Percentiles rank a stretch among this genome's conserved stretches.
Conservation (phyloP, 495 filamentous ascomycete species). For the Chaetomium fimeti region DNA sequence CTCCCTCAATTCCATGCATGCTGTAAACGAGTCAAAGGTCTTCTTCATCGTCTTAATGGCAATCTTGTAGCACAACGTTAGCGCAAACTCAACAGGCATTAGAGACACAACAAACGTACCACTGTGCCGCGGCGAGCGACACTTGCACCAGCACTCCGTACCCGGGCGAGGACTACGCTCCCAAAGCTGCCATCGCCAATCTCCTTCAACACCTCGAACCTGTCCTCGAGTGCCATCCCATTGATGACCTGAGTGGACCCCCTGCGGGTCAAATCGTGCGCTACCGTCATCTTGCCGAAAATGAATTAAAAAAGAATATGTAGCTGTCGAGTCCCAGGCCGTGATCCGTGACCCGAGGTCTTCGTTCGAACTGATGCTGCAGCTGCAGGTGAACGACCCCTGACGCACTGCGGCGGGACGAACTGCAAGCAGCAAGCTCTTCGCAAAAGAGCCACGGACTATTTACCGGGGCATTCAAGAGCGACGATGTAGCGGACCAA, state of each 20-base stretch:
- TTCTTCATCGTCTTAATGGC: slow-evolving; percentile 99
- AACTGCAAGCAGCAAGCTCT: slow-evolving; percentile 30
- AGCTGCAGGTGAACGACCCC: neutral
- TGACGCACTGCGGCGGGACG: slow-evolving; percentile 21
- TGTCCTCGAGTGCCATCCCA: slow-evolving; percentile 66
- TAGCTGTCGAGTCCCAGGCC: neutral
- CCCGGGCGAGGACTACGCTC: slow-evolving; percentile 87
- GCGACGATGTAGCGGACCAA: slow-evolving; percentile 8
- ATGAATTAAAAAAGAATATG: neutral
- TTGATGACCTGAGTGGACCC: slow-evolving; percentile 48
- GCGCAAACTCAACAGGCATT: neutral
- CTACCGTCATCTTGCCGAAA: slow-evolving; percentile 61
- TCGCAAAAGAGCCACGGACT: slow-evolving; percentile 32
- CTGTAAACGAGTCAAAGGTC: slow-evolving; percentile 86
- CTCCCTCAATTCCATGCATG: slow-evolving; percentile 89
- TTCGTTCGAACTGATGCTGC: neutral
- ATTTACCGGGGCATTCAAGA: slow-evolving; percentile 42
- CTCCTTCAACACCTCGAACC: slow-evolving; percentile 95
- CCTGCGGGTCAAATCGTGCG: slow-evolving; percentile 61
- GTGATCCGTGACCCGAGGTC: neutral
- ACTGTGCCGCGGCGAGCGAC: slow-evolving; percentile 88
- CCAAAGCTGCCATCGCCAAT: slow-evolving; percentile 99
- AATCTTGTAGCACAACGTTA: slow-evolving; percentile 57
- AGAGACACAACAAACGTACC: slow-evolving; percentile 56
- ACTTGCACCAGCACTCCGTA: slow-evolving; percentile 82